Evolutionary conservation across 495 filamentous ascomycete genomes (phyloP).

Genomic region (Aspergillus wentii): DNA sequence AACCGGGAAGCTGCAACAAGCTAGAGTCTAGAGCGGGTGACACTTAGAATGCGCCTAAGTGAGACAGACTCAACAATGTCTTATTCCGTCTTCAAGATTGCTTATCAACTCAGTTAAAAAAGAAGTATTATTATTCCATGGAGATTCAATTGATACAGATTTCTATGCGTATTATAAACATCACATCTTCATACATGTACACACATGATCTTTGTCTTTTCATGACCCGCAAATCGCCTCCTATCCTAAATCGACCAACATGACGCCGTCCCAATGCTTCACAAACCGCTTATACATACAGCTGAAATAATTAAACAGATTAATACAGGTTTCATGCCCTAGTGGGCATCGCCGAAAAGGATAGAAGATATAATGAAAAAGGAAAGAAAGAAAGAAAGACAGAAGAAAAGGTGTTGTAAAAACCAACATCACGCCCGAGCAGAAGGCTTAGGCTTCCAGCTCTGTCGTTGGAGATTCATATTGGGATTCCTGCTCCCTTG

Average conservation of each 20-base stretch:
- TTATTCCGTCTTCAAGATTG: too few species aligned
- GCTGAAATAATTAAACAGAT: constrained; percentile 5
- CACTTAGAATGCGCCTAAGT: too few species aligned
- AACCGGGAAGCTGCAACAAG: too few species aligned
- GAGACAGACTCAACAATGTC: too few species aligned
- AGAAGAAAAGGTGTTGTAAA: constrained; percentile 1
- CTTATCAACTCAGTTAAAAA: too few species aligned
- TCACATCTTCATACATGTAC: too few species aligned
- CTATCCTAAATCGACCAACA: not conserved
- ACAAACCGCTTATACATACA: constrained; percentile 13
- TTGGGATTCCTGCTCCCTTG: constrained; percentile 24
- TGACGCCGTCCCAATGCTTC: constrained; percentile 18
- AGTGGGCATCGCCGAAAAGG: not conserved
- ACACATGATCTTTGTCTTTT: too few species aligned
- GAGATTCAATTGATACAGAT: too few species aligned
- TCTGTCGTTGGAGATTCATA: constrained; percentile 22
- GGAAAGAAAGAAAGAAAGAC: constrained; percentile 5
- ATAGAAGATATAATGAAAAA: constrained; percentile 9
- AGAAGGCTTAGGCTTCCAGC: constrained; percentile 32
- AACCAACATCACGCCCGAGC: constrained; percentile 25
- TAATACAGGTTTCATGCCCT: constrained; percentile 2
- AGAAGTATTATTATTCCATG: too few species aligned
- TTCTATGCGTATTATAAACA: too few species aligned
- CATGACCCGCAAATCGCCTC: too few species aligned
- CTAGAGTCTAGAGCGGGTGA: too few species aligned